Evolutionary conservation across 768 basidiomycete species (phyloP), one percentile per base, ranked within the genome.

Genomic region (Royoungia palumana): DNA sequence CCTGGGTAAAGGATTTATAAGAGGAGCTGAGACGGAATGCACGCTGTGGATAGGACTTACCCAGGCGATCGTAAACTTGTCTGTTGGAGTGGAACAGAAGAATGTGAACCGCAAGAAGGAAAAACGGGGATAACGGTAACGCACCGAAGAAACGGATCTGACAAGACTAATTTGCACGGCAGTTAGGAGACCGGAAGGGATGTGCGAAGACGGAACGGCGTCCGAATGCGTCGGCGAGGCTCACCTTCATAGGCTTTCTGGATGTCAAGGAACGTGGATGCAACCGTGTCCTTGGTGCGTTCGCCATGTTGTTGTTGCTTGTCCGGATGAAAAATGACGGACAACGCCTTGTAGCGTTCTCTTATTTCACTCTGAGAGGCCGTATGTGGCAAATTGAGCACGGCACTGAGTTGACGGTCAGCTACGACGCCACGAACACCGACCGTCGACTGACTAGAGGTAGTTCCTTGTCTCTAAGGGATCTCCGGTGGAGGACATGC

Each of bases 251-350:
- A 92, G 12, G 91, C 89, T 55, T 84, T 85, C 55, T 91, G 88
- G 19, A 94, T 77, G 63, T 85, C 81, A 16, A 85, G 74, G 54
- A 93, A 92, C 42, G 77, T 78, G 27, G 75, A 73, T 21, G 81
- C 77, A 1, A 91, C 89, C 1, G 79, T 74, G 41, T 70, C 74
- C 60, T 79, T 82, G 50, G 74, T 67, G 16, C 64, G 64, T 44
- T 79, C 77, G 59, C 81, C 79, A 19, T 73, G 76, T 51, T 92
- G 87, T 60, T 85, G 76, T 50, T 92, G 87, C 61, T 85, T 86
- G 75, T 95, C 91, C 1, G 91, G 91, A 57, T 95, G 91, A 54
- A 88, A 90, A 17, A 85, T 70, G 24, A 92, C 75, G 5, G 90
- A 91, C 22, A 93, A 66, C 6, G 79, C 63, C 35, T 79, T 74